A percentile compares a stretch with the other conserved stretches of the same genome.
phyloP scores from a whole-genome alignment of 192 early-diverging fungal species.

The Coemansia sp. region DNA sequence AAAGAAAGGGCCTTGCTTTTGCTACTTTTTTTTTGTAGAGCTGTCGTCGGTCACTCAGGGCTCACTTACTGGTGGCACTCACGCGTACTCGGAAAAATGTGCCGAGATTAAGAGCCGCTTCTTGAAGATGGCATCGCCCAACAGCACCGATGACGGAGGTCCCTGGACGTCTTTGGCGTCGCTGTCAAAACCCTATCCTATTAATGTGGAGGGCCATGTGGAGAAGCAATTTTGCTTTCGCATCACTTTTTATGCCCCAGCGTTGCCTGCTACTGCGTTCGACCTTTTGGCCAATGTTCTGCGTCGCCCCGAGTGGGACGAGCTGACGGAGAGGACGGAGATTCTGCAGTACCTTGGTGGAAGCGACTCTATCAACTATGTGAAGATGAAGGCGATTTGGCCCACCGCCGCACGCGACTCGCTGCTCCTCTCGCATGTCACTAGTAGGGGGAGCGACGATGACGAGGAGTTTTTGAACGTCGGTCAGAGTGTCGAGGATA shows the following conservation, averaged over 20 bases:
- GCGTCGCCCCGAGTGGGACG: slow-evolving; percentile 52
- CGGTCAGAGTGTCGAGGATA: slow-evolving; percentile 43
- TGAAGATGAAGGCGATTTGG: slow-evolving; percentile 52
- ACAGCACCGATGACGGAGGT: not conserved
- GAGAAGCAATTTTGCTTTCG: slow-evolving; percentile 48
- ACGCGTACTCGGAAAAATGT: slow-evolving; percentile 31
- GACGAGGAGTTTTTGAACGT: slow-evolving; percentile 39
- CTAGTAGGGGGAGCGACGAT: not conserved
- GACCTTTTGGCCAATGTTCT: slow-evolving; percentile 45
- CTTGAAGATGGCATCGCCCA: slow-evolving; percentile 16
- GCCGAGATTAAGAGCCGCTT: slow-evolving; percentile 29
- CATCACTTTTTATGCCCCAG: slow-evolving; percentile 37
- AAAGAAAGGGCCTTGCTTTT: not conserved
- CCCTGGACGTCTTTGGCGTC: slow-evolving; percentile 30
- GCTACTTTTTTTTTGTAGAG: not conserved
- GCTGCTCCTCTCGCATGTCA: slow-evolving; percentile 41
- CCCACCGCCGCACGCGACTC: slow-evolving; percentile 52
- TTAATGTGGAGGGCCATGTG: slow-evolving; percentile 38
- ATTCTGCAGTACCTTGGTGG: slow-evolving; percentile 37
- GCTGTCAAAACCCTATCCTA: slow-evolving; percentile 26
- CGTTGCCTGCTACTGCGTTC: slow-evolving; percentile 33
- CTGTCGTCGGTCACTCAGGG: not conserved
- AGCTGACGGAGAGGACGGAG: slow-evolving; percentile 35
- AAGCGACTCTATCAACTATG: slow-evolving; percentile 42
- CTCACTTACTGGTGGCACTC: not conserved